Evolutionary conservation across 176 grass and related monocot species (phyloP), one percentile per base, ranked within the genome.

Genomic region (Oryza longistaminata): DNA sequence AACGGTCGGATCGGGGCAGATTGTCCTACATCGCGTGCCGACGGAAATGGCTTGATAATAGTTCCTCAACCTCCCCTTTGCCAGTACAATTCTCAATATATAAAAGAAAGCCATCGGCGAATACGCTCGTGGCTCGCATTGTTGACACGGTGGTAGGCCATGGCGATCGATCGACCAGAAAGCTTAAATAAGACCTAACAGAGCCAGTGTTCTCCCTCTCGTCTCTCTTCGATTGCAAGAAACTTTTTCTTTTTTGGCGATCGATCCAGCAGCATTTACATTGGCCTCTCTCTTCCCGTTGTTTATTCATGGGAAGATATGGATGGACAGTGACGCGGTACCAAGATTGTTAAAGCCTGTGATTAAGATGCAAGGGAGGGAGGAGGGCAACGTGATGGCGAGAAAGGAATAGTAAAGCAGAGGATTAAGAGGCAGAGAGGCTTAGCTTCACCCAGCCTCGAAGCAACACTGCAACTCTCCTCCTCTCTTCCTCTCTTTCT

Each of bases 311-410:
- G 88, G 74, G 71, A 82, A 58, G 78, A 83, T 74, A 84, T 86
- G 74, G 94, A 75, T 88, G 88, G 95, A 97, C 42, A 82, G 90
- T 75, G 95, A 94, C 90, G 88, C 44, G 71, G 74, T 44, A 97
- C 90, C 92, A 92, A 79, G 70, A 91, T 62, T 83, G 86, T 87
- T 94, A 78, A 84, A 85, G 82, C 78, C 74, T 29, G 81, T 72
- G 83, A 92, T 93, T 94, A 74, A 81, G 45, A 79, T 85, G 62
- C 66, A 72, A 79, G 82, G 82, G 70, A 76, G 29, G 29, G 29
- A 31, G 29, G 70, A 79, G 61, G 66, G 31, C 40, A 81, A 74
- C 83, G 81, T 81, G 88, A n/a, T 84, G 1, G 53, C 53, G 21
- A 79, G 22, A 46, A 66, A 86, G 76, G 52, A 77, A 90, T 83